Percentiles rank a stretch among this genome's conserved stretches.
These are phyloP conservation scores for Globisporangium spinosum DNA, from an alignment of 352 stramenopile species.

Conservation along the genomic window DNA sequence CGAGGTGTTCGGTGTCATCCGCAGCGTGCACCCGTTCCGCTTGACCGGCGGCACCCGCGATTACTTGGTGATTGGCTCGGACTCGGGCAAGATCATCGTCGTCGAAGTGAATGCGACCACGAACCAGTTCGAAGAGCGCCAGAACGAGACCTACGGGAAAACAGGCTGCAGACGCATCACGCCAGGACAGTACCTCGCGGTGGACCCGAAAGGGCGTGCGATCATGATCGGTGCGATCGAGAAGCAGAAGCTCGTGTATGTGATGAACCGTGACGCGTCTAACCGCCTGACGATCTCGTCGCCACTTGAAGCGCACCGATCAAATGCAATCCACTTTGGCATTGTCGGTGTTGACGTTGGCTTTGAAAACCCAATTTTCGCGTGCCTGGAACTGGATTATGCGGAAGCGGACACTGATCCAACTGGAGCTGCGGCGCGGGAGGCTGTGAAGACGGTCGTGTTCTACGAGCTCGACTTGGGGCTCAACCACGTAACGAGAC, in stretches of 20 bases:
- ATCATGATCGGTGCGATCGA: constrained; percentile 96
- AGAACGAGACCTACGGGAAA: constrained; percentile 96
- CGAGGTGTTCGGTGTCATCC: constrained; percentile 90
- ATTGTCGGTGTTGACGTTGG: constrained; percentile 96
- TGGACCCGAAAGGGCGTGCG: constrained; percentile 95
- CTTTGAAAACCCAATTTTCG: constrained; percentile 99
- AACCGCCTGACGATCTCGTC: constrained; percentile 96
- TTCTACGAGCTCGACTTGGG: constrained; percentile 99
- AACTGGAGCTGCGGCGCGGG: constrained; percentile 48
- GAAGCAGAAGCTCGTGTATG: constrained; percentile 99
- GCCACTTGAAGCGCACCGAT: constrained; percentile 98
- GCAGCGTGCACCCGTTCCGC: constrained; percentile 89
- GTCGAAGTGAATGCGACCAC: constrained; percentile 89
- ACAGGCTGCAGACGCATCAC: constrained; percentile 95
- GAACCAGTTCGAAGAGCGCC: constrained; percentile 80
- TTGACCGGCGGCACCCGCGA: constrained; percentile 89
- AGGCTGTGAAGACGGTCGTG: constrained; percentile 93
- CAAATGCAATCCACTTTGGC: constrained; percentile 92
- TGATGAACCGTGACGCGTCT: constrained; percentile 95
- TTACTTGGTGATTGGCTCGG: constrained; percentile 94
- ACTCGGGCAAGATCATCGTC: constrained; percentile 95
- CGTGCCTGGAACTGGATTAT: constrained; percentile 95
- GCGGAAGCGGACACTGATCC: constrained; percentile 82
- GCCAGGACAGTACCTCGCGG: constrained; percentile 96
- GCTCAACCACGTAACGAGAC: constrained; percentile 98